Evolutionary conservation across 208 protist species (phyloP).

Genomic region (Leptomonas seymouri): DNA sequence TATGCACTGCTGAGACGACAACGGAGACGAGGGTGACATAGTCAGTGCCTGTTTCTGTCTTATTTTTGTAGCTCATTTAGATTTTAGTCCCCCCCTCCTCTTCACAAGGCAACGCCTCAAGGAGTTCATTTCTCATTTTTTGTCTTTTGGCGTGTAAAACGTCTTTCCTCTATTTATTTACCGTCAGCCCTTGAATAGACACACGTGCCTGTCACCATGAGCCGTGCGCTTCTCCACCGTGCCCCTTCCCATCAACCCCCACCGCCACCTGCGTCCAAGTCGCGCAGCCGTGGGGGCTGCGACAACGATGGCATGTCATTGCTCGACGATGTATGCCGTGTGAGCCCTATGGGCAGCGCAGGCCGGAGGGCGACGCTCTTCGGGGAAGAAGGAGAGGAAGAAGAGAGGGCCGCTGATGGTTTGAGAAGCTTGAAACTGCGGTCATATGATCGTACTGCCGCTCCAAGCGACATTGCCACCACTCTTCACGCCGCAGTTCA

Average conservation of each 20-base stretch:
- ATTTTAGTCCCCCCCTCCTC: no score
- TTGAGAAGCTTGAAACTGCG: not conserved
- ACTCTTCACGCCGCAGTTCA: not conserved
- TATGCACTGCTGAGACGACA: no score
- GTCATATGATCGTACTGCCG: not conserved
- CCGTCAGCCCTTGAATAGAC: not conserved
- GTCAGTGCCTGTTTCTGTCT: no score
- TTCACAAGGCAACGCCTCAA: no score
- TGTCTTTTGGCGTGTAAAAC: no score
- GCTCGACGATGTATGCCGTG: not conserved
- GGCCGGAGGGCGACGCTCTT: slow-evolving; percentile 5
- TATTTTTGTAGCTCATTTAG: no score
- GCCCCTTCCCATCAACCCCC: slow-evolving; percentile 16
- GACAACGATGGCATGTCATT: slow-evolving; percentile 12
- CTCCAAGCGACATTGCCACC: not conserved
- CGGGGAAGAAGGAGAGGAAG: not conserved
- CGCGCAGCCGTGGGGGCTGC: slow-evolving; percentile 2
- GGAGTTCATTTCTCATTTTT: no score
- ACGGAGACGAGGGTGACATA: no score
- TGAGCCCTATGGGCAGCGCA: not conserved
- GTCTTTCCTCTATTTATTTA: not conserved
- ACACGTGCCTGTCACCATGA: slow-evolving; percentile 1
- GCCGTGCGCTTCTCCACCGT: slow-evolving; percentile 2
- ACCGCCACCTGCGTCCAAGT: slow-evolving; percentile 11
- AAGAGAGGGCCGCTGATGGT: not conserved